Conservation (phyloP, 768 basidiomycete species). For the Melanogaster broomeanus region DNA sequence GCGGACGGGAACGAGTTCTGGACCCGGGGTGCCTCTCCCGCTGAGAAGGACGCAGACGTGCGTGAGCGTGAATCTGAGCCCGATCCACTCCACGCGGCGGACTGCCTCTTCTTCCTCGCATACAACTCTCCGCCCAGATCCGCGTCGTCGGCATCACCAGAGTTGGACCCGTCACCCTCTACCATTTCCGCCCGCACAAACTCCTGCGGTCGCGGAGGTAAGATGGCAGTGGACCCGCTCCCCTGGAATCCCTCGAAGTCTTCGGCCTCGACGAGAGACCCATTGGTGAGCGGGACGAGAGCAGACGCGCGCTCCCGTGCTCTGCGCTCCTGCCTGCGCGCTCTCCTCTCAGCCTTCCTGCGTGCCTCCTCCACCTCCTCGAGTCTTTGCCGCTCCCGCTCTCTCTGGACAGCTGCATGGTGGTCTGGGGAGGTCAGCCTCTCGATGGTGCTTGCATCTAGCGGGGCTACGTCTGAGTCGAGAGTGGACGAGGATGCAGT, state of each 20-base stretch:
- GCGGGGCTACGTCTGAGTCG: constrained; percentile 70
- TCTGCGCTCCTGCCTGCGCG: constrained; percentile 45
- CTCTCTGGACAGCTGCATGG: constrained; percentile 30
- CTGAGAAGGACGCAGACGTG: constrained; percentile 52
- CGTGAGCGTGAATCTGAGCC: constrained; percentile 63
- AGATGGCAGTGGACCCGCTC: constrained; percentile 31
- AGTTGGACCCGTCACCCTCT: constrained; percentile 9
- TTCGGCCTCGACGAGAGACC: constrained; percentile 22
- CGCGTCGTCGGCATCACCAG: constrained; percentile 47
- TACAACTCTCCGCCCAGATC: constrained; percentile 65
- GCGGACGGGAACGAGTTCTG: constrained; percentile 28
- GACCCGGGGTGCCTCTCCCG: constrained; percentile 17
- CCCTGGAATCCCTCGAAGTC: constrained; percentile 73
- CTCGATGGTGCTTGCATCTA: constrained; percentile 59
- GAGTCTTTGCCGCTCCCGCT: constrained; percentile 25
- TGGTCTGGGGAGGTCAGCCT: constrained; percentile 47
- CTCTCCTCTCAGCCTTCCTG: constrained; percentile 49
- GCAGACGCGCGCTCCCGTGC: constrained; percentile 39
- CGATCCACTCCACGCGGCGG: constrained; percentile 36
- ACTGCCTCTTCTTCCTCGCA: constrained; percentile 36
- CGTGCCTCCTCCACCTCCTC: constrained; percentile 43
- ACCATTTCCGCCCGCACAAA: constrained; percentile 11
- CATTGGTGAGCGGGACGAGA: constrained; percentile 36
- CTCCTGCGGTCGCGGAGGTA: constrained; percentile 10
- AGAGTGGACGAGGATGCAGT: constrained; percentile 46